A percentile compares a stretch with the other conserved stretches of the same genome.
Conservation (phyloP, 306 rosid genomes). For the Cucurbita pepo region DNA sequence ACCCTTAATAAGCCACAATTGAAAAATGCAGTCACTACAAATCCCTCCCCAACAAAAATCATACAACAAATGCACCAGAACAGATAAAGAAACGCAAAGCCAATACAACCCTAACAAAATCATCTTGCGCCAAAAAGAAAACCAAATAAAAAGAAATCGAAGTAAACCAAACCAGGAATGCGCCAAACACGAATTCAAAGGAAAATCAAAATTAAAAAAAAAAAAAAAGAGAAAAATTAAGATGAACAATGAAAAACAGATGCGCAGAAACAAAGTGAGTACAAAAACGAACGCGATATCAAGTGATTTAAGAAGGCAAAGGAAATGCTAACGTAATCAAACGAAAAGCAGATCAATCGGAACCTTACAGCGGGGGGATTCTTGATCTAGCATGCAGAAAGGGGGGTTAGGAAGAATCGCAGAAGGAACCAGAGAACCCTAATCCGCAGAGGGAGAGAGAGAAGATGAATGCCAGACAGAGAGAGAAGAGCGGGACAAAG, state of each 20-base stretch:
- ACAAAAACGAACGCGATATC: neutral
- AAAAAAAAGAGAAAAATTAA: neutral
- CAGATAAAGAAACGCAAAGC: neutral
- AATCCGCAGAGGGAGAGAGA: slow-evolving; percentile 9
- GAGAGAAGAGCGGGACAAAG: slow-evolving; percentile 9
- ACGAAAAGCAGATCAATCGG: slow-evolving; percentile 10
- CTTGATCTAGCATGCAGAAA: slow-evolving; percentile 35
- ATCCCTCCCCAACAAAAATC: neutral
- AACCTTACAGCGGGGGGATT: slow-evolving; percentile 36
- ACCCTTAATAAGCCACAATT: neutral
- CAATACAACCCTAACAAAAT: neutral
- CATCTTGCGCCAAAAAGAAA: neutral
- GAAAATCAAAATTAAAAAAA: neutral
- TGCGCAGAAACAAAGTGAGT: neutral
- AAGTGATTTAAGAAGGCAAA: neutral
- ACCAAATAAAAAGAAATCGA: neutral
- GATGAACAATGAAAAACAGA: neutral
- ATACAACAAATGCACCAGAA: neutral
- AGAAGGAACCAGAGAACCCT: slow-evolving; percentile 42
- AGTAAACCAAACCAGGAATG: neutral
- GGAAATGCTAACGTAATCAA: neutral
- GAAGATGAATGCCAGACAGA: neutral
- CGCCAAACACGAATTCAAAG: neutral
- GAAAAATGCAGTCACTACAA: neutral
- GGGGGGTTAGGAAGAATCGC: neutral